These are phyloP conservation scores for Aureobasidium sp. DNA, from an alignment of 2,329 filamentous ascomycete genomes.

Conservation along the genomic window DNA sequence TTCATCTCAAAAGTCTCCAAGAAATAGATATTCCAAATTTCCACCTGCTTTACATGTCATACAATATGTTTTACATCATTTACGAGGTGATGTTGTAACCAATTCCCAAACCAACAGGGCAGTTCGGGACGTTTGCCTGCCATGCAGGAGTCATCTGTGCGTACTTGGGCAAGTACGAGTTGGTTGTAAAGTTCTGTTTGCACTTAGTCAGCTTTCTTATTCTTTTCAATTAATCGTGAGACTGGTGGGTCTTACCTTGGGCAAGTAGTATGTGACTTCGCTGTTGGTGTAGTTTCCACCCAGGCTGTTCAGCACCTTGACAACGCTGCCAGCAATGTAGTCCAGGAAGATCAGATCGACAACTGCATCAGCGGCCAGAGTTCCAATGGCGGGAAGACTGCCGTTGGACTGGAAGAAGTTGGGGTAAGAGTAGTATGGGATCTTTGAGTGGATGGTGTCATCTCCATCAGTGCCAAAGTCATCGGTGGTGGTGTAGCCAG, in stretches of 20 bases:
- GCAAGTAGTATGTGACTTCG: conserved; percentile 34
- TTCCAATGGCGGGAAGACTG: conserved; percentile 41
- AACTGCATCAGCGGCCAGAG: conserved; percentile 35
- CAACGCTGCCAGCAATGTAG: conserved; percentile 36
- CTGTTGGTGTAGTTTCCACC: conserved; percentile 28
- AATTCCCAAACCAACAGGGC: conserved; percentile 30
- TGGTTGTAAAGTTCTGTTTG: conserved; percentile 33
- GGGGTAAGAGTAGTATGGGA: conserved; percentile 43
- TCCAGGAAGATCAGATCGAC: conserved; percentile 52
- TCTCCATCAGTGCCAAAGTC: conserved; percentile 53
- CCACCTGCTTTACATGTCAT: neutral
- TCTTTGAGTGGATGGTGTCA: conserved; percentile 46
- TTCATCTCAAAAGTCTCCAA: neutral
- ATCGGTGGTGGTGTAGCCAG: conserved; percentile 50
- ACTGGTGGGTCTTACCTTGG: conserved; percentile 18
- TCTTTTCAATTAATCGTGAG: neutral
- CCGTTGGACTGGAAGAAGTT: conserved; percentile 46
- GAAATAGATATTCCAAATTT: no score
- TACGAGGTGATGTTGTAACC: conserved; percentile 17
- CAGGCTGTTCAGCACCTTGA: conserved; percentile 31
- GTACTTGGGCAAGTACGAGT: conserved; percentile 36
- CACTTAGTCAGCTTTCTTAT: neutral
- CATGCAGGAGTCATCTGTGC: conserved; percentile 32
- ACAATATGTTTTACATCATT: neutral
- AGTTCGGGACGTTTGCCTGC: conserved; percentile 35